Conservation (phyloP, 2,329 filamentous ascomycete species). For the Chaetomiaceae sp. region DNA sequence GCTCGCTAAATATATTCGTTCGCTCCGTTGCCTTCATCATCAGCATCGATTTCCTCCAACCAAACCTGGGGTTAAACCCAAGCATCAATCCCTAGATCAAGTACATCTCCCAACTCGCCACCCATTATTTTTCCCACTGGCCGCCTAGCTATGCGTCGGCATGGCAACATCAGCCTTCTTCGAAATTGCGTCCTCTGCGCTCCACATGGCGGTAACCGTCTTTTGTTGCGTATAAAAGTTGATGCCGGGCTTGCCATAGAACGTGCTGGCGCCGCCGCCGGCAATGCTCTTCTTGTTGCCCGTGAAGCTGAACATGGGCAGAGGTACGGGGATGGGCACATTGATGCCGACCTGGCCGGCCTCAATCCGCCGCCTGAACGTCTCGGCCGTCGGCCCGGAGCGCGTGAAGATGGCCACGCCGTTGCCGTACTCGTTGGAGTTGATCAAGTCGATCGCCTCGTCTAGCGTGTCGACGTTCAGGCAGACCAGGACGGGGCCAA, state of each 20-base stretch:
- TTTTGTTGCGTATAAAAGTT: slow-evolving; percentile 97
- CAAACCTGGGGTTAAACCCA: background rate
- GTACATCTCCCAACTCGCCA: no score
- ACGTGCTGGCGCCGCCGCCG: slow-evolving; percentile 86
- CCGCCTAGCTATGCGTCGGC: slow-evolving; percentile 53
- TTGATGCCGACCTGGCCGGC: slow-evolving; percentile 85
- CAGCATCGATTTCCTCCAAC: background rate
- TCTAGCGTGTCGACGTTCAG: slow-evolving; percentile 73
- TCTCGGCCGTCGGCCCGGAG: slow-evolving; percentile 70
- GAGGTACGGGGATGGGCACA: slow-evolving; percentile 69
- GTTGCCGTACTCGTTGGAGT: slow-evolving; percentile 82
- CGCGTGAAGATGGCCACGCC: slow-evolving; percentile 81
- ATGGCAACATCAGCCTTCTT: slow-evolving; percentile 85
- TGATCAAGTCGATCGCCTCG: slow-evolving; percentile 76
- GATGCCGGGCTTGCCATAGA: slow-evolving; percentile 90
- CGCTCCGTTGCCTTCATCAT: background rate
- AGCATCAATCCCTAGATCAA: background rate
- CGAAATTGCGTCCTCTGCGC: slow-evolving; percentile 74
- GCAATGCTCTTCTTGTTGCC: slow-evolving; percentile 87
- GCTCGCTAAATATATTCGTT: background rate
- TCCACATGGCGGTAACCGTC: slow-evolving; percentile 94
- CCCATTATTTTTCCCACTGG: no score
- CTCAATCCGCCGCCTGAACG: slow-evolving; percentile 76
- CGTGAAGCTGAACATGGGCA: slow-evolving; percentile 69
- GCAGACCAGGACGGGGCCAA: slow-evolving; percentile 79